These are phyloP conservation scores for Malassezia psittaci DNA, from an alignment of 1,284 basidiomycete species.

Conservation along the genomic window DNA sequence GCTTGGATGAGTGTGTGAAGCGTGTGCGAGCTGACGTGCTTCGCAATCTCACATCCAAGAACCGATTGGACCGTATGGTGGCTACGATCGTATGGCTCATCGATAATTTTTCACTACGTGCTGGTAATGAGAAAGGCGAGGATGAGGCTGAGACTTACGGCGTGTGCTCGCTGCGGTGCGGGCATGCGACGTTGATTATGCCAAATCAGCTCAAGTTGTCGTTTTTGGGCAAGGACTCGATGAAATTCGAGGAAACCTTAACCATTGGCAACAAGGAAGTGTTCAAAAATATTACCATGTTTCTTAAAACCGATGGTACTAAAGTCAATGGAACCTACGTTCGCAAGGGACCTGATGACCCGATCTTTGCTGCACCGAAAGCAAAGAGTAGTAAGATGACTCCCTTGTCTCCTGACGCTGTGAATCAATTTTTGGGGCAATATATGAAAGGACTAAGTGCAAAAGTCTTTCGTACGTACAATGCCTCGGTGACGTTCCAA, in stretches of 20 bases:
- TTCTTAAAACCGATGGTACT: constrained; percentile 35
- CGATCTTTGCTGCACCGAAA: constrained; percentile 60
- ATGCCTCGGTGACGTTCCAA: constrained; percentile 46
- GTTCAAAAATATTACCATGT: constrained; percentile 45
- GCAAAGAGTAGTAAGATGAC: constrained; percentile 24
- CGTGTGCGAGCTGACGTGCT: constrained; percentile 37
- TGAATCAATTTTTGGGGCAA: constrained; percentile 44
- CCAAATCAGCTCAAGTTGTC: constrained; percentile 41
- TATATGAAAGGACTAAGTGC: constrained; percentile 45
- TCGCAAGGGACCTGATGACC: constrained; percentile 75
- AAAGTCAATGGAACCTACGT: constrained; percentile 57
- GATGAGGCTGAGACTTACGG: constrained; percentile 47
- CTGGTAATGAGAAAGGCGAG: constrained; percentile 47
- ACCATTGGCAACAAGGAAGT: constrained; percentile 37
- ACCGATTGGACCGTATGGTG: constrained; percentile 38
- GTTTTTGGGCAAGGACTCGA: constrained; percentile 47
- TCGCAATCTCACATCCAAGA: constrained; percentile 39
- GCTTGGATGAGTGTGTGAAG: constrained; percentile 39
- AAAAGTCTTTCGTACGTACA: constrained; percentile 48
- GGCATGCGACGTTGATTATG: constrained; percentile 38
- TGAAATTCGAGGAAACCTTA: constrained; percentile 46
- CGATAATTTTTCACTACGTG: constrained; percentile 47
- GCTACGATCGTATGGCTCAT: constrained; percentile 48
- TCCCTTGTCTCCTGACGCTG: constrained; percentile 29
- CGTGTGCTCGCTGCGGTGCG: constrained; percentile 44